Conservation (phyloP, 768 basidiomycete species). For the Russula compacta region DNA sequence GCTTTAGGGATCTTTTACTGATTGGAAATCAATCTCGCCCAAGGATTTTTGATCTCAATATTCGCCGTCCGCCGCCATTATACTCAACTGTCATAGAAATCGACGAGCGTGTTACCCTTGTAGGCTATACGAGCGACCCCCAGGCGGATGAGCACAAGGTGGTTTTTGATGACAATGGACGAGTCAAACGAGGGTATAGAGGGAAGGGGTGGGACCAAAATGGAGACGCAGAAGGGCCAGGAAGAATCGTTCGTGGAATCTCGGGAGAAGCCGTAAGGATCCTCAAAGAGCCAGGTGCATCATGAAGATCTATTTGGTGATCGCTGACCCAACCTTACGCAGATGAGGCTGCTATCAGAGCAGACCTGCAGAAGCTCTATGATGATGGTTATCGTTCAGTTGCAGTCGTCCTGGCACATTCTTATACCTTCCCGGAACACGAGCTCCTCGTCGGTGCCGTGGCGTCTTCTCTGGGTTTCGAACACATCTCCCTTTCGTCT, state of each 20-base stretch:
- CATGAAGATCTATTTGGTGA: constrained; percentile 5
- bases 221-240: constrained; percentile 67
- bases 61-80: constrained; percentile 64
- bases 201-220: constrained; percentile 70
- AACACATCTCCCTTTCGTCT: constrained; percentile 81
- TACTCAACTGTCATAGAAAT: constrained; percentile 70
- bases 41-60: constrained; percentile 90
- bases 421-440: constrained; percentile 86
- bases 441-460: constrained; percentile 63
- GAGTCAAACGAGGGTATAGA: constrained; percentile 55
- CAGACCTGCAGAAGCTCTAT: constrained; percentile 62
- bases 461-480: constrained; percentile 77
- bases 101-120: constrained; percentile 90
- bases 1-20: constrained; percentile 83
- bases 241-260: constrained; percentile 70
- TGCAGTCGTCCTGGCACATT: constrained; percentile 85
- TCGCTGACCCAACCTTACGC: not conserved
- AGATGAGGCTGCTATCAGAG: constrained; percentile 47
- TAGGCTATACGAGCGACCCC: constrained; percentile 90
- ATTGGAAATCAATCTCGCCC: constrained; percentile 96
- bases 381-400: constrained; percentile 79
- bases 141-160: constrained; percentile 66
- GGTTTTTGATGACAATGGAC: constrained; percentile 65
- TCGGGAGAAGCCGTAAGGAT: constrained; percentile 88
- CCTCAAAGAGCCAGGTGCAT: constrained; percentile 56